A percentile compares a stretch with the other conserved stretches of the same genome.
These are phyloP conservation scores for Grigorovia transvaalensis DNA, from an alignment of 805 yeast species.

Conservation along the genomic window DNA sequence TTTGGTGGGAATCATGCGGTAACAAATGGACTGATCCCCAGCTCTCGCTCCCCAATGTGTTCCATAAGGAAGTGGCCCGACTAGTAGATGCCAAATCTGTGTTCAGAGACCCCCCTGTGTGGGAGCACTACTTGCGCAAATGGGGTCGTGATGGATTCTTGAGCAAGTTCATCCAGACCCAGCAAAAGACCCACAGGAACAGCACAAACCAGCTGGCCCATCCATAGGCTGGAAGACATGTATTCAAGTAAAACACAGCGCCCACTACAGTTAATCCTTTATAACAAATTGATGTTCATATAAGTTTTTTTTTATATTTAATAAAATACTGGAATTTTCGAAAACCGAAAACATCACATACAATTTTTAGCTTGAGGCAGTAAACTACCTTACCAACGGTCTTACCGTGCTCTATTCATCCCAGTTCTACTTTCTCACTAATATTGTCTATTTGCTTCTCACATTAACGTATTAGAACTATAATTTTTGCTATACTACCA, in stretches of 20 bases:
- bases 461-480: not conserved
- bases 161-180: not conserved
- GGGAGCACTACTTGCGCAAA: conserved; percentile 12
- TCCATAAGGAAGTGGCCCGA: not conserved
- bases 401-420: too few relatives aligned
- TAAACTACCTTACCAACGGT: too few relatives aligned
- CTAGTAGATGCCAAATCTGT: conserved; percentile 5
- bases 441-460: not conserved
- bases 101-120: conserved; percentile 9
- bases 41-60: conserved; percentile 36
- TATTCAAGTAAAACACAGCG: too few relatives aligned
- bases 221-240: too few relatives aligned
- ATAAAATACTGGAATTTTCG: too few relatives aligned
- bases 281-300: too few relatives aligned
- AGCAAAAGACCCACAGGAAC: not conserved
- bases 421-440: too few relatives aligned
- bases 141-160: not conserved
- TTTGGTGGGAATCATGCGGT: conserved; percentile 94
- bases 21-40: conserved; percentile 34
- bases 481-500: conserved; percentile 18
- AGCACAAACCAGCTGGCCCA: too few relatives aligned
- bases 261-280: too few relatives aligned
- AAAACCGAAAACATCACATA: too few relatives aligned
- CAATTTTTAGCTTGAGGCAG: too few relatives aligned
- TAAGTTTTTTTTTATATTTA: too few relatives aligned